Base-by-base conservation (phyloP, 2,329 filamentous ascomycete species). In the Venturia nashicola region DNA sequence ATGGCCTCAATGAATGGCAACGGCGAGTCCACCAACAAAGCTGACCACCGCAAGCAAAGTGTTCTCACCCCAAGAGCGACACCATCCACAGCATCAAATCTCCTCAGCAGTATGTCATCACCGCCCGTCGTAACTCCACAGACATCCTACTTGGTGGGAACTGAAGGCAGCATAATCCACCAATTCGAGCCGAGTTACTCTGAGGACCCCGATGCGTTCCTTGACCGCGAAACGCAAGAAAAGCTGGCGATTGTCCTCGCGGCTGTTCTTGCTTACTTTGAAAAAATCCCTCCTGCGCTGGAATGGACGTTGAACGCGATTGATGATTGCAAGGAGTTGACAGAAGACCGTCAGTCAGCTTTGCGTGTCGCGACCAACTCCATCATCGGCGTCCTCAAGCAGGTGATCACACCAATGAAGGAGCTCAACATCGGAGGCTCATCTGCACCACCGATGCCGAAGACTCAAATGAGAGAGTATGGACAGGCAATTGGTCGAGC, bases 41-140 rank as follows among this genome's bases (percentile, higher is more conserved):
- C 85, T 85, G 20, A 93, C 82, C 67, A 79, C 83, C 36, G 89
- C 85, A 67, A 88, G 16, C 61, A 62, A 32, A 46, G 61, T 40
- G 44, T 62, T 2, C 40, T 62, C 43, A 62, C 61, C 16, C 61
- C 61, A 39, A 91, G 72, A 82, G 87, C 11, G 84, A 81, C 67
- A 76, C 84, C 68, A 86, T 83, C 69, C 82, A 85, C 66, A 39
- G 23, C 59, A 43, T 14, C 59, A 43, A 34, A 32, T 27, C 27
- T 18, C 23, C 43, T 34, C 39, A 39, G 59, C 27, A 39, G 39
- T 42, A 36, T 40, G 1, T 48, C 61, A n/a, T 39, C 61, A n/a
- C 36, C 42, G 14, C 23, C 43, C 23, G 36, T n/a, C 46, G 54
- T 46, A 18, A n/a, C 61, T n/a, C 61, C 46, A 11, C 40, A 48